A percentile compares a stretch with the other conserved stretches of the same genome.
Evolutionary conservation across 129 eudicot species (phyloP).

Genomic region (Heracleum sosnowskyi): DNA sequence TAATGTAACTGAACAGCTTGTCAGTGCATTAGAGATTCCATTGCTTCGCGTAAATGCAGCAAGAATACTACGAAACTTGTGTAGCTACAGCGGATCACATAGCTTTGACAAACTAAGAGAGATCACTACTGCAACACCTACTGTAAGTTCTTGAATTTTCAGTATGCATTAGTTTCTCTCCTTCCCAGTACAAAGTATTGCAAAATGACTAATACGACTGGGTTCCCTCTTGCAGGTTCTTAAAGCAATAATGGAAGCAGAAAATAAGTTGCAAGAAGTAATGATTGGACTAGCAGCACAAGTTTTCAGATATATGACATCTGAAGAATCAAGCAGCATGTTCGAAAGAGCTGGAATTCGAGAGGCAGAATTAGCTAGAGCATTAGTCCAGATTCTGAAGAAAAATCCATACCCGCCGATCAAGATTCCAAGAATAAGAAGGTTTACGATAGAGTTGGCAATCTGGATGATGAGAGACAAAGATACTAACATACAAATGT

Average conservation of each 20-base stretch:
- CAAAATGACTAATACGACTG: not conserved
- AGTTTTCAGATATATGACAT: slow-evolving; percentile 51
- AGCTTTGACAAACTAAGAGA: slow-evolving; percentile 44
- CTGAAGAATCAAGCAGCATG: slow-evolving; percentile 41
- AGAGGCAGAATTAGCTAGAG: slow-evolving; percentile 43
- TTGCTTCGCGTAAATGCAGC: slow-evolving; percentile 59
- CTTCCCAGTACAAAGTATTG: not conserved
- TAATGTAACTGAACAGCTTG: slow-evolving; percentile 36
- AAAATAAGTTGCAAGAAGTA: slow-evolving; percentile 70
- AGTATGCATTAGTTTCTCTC: not conserved
- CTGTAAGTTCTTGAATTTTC: slow-evolving; percentile 32
- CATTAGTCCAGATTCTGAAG: slow-evolving; percentile 40
- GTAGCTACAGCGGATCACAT: slow-evolving; percentile 57
- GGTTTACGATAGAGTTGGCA: slow-evolving; percentile 63
- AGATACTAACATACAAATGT: slow-evolving; percentile 25
- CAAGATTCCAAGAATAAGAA: slow-evolving; percentile 67
- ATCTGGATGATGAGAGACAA: slow-evolving; percentile 82
- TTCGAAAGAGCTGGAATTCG: slow-evolving; percentile 35
- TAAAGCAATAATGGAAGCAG: slow-evolving; percentile 56
- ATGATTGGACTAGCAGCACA: slow-evolving; percentile 79
- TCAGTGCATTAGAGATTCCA: slow-evolving; percentile 49
- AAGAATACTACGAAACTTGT: slow-evolving; percentile 53
- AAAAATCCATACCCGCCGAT: slow-evolving; percentile 59
- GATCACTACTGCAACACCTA: slow-evolving; percentile 51
- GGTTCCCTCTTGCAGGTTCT: slow-evolving; percentile 43